Evolutionary conservation across 202 grass and related monocot genomes (phyloP), one percentile per base, ranked within the genome.

Genomic region (Tripidium arundinaceum): DNA sequence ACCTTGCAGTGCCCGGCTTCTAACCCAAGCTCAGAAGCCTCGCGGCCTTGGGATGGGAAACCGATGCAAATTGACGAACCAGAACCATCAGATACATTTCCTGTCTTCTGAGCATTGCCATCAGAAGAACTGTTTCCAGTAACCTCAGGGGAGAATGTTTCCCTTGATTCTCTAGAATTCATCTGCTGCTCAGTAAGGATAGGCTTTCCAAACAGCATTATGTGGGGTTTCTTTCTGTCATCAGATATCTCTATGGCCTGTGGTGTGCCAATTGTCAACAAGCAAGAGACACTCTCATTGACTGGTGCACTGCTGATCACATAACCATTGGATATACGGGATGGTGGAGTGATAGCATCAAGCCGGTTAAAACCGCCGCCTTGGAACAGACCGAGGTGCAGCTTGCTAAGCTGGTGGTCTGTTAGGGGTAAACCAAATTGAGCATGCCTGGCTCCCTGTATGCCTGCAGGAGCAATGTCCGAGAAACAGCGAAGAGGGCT

Each of bases 401-500:
- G 57, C 60, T 86, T 87, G 79, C 72, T 87, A 88, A 93, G 67
- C 83, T 85, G 83, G 45, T 86, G 83, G 54, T 91, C 84, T 83
- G 84, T 85, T 65, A 94, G 34, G 59, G 88, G 72, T 89, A 83
- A 72, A 87, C 92, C 93, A 81, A 99, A 96, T 90, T 93, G 92
- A 91, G 92, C 85, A 99, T 99, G 97, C 97, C 97, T 99, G 97
- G 93, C 97, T 99, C 90, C 97, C 97, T 99, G 97, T 99, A 99
- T 99, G 90, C 93, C 87, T 91, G 91, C 93, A 79, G 92, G 83
- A 93, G 90, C 85, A 55, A 68, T 88, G 81, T 86, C 86, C 67
- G 79, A 72, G 87, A 86, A 86, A 72, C 79, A 86, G 72, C 86
- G 65, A 50, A 94, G 76, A 65, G 87, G 62, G 80, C 90, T 83